Conservation (phyloP, 148 eudicot species). For the Tetragonia tetragonoides region DNA sequence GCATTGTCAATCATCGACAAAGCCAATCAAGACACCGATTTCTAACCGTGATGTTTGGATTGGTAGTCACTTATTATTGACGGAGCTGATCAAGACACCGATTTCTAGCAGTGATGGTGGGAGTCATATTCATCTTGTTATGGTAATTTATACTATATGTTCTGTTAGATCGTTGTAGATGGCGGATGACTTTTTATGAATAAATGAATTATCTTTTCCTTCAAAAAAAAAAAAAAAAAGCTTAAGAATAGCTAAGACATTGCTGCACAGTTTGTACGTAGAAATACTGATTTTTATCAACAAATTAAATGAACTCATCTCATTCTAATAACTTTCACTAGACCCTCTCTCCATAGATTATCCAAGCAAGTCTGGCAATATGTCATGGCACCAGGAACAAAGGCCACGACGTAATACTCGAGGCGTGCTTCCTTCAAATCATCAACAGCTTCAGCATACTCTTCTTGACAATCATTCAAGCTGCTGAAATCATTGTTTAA, state of each 20-base stretch:
- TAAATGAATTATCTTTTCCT: no score
- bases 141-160: no score
- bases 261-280: slow-evolving; percentile 21
- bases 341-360: neutral
- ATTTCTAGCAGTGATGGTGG: no score
- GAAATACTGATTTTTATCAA: slow-evolving; percentile 15
- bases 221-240: no score
- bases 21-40: no score
- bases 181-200: no score
- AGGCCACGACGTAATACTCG: neutral
- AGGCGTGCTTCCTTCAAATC: slow-evolving; percentile 9
- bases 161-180: no score
- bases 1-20: no score
- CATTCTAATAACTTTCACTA: neutral
- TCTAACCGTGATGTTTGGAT: no score
- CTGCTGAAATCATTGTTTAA: neutral
- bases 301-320: neutral
- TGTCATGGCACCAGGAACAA: slow-evolving; percentile 25
- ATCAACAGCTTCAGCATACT: slow-evolving; percentile 21
- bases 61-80: no score
- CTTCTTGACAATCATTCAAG: slow-evolving; percentile 17
- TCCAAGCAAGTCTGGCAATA: slow-evolving; percentile 19
- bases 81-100: no score
- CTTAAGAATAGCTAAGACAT: slow-evolving; percentile 20
- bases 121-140: no score